Evolutionary conservation across 1,139 yeast genomes (phyloP), one percentile per base, ranked within the genome.

Genomic region (Geotrichum citri-aurantii): DNA sequence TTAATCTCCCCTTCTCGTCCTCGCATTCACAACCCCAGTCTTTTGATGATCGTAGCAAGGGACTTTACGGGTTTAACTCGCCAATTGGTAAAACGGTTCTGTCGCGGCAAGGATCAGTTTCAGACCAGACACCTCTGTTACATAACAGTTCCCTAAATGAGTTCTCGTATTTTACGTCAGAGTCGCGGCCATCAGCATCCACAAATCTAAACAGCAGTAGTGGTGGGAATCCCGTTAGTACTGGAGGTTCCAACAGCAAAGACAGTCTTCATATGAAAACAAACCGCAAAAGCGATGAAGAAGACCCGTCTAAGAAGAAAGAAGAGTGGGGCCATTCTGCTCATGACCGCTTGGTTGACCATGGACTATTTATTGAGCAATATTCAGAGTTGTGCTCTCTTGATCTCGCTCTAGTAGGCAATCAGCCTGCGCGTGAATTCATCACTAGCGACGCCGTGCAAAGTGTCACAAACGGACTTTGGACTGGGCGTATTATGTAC

Each of bases 401-500:
- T 19, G 60, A 58, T 19, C 27, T 58, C 3, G 60, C 60, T 14
- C 26, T 58, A 5, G 55, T 53, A 7, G 54, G 57, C 14, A 26
- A 50, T n/a, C 59, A 48, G 27, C 51, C 56, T 12, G 61, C 59
- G 11, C 44, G 57, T 37, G 59, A 56, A 40, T 57, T 56, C 24
- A 47, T 59, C 14, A 50, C 57, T 21, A 52, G 59, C 48, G 57
- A 57, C 47, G 52, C 60, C 8, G 60, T 58, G 14, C 58, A 58
- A 26, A 26, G 50, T 8, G 50, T 59, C n/a, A 26, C 50, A 21
- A 24, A 24, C 10, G 57, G 70, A 7, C 67, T 71, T 19, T 71
- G 75, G 75, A 65, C 65, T 19, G 75, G 75, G 12, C 64, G 66
- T 12, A 70, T 71, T 50, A 72, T 71, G 52, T 71, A 69, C 52